phyloP scores from a whole-genome alignment of 139 green algal genomes.

The Microglena sp. region DNA sequence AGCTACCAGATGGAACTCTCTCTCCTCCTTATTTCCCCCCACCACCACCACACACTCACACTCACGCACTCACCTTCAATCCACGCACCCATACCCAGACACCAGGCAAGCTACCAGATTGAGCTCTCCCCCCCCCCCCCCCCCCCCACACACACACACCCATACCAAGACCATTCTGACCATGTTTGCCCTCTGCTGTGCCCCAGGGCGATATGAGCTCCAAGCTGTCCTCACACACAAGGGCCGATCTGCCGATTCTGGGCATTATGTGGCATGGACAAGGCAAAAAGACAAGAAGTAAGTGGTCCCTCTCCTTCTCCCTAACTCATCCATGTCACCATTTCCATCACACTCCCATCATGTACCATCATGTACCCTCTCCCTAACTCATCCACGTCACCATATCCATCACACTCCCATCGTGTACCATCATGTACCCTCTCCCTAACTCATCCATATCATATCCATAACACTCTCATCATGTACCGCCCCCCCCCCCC shows the following conservation, averaged over 20 bases:
- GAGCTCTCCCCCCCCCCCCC: neutral
- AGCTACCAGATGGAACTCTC: neutral
- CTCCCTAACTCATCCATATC: no score
- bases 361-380: neutral
- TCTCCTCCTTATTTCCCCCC: neutral
- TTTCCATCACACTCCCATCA: no score
- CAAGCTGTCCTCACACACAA: slow-evolving; percentile 94
- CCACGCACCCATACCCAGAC: neutral
- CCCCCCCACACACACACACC: neutral
- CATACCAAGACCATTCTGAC: neutral
- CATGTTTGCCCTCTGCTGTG: no score
- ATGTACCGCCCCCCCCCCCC: no score
- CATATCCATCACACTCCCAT: no score
- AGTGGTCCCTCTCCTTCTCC: no score
- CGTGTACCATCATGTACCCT: no score
- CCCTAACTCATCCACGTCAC: no score
- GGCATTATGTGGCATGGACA: slow-evolving; percentile 94
- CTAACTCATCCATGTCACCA: no score
- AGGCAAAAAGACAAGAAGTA: slow-evolving; percentile 70
- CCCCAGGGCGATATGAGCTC: slow-evolving; percentile 83
- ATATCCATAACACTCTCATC: no score
- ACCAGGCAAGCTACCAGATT: neutral
- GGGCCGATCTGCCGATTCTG: slow-evolving; percentile 85
- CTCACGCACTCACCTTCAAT: neutral
- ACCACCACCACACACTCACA: neutral